phyloP scores from a whole-genome alignment of 192 early-diverging fungal species.

The Linnemannia exigua region DNA sequence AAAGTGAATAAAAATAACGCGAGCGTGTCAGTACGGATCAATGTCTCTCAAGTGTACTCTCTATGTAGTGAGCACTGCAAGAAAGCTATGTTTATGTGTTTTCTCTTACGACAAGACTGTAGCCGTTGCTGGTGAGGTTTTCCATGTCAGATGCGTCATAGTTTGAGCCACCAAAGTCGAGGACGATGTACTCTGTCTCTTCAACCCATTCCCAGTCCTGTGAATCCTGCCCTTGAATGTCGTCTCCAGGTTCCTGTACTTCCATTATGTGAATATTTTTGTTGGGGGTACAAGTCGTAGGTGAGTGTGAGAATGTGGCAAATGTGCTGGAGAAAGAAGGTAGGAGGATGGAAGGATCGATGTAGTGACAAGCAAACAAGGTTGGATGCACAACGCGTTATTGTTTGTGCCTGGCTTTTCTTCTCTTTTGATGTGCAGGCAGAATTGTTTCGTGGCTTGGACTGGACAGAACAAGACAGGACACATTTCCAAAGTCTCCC shows the following conservation, averaged over 20 bases:
- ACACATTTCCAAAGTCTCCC: background rate
- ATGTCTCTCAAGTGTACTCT: too few species aligned
- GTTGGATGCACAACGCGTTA: background rate
- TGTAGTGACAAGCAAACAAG: background rate
- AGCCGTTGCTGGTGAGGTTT: constrained; percentile 9
- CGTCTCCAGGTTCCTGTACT: background rate
- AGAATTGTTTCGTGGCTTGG: background rate
- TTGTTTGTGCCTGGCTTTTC: background rate
- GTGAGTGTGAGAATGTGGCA: background rate
- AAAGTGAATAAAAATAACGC: background rate
- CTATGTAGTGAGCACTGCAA: too few species aligned
- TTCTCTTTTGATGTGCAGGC: background rate
- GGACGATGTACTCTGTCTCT: constrained; percentile 44
- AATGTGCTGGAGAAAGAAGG: too few species aligned
- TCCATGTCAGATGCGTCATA: constrained; percentile 28
- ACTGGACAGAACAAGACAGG: background rate
- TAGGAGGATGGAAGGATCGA: background rate
- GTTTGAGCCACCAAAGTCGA: constrained; percentile 43
- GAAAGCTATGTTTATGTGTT: background rate
- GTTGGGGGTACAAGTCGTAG: background rate
- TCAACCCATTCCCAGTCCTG: constrained; percentile 57
- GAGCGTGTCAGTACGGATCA: background rate
- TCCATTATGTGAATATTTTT: background rate
- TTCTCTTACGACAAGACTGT: constrained; percentile 29
- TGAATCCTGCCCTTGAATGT: background rate